phyloP scores from a whole-genome alignment of 371 early-diverging fungal species.

The Apophysomyces trapeziformis region DNA sequence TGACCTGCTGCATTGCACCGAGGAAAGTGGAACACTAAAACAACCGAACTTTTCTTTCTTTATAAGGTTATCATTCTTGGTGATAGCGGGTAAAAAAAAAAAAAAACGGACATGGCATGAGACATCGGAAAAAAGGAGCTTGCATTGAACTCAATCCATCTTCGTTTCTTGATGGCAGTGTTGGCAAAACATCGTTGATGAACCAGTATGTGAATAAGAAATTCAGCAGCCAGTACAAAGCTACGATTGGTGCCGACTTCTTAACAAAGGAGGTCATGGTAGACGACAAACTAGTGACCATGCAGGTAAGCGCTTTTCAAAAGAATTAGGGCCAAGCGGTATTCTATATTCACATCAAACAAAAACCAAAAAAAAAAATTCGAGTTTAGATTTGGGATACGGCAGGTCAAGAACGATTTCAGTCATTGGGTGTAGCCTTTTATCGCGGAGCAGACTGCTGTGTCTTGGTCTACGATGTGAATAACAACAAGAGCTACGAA shows the following conservation, averaged over 20 bases:
- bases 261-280: constrained; percentile 97
- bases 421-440: constrained; percentile 96
- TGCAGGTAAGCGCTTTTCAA: constrained; percentile 71
- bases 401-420: constrained; percentile 97
- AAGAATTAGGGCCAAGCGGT: no score
- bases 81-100: constrained; percentile 76
- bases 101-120: background rate
- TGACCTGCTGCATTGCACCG: no score
- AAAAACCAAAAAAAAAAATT: background rate
- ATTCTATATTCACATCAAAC: background rate
- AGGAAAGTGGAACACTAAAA: background rate
- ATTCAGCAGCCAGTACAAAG: constrained; percentile 99
- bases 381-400: constrained; percentile 86
- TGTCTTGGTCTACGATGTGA: constrained; percentile 97
- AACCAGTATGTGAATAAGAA: constrained; percentile 98
- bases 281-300: constrained; percentile 86
- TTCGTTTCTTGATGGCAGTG: constrained; percentile 46
- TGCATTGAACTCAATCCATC: background rate
- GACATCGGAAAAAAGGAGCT: no score
- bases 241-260: constrained; percentile 99
- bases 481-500: constrained; percentile 93
- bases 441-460: constrained; percentile 99
- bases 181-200: constrained; percentile 98
- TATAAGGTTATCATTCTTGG: constrained; percentile 87
- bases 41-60: background rate